Conservation (phyloP, 148 eudicot genomes). For the Arbutus unedo region DNA sequence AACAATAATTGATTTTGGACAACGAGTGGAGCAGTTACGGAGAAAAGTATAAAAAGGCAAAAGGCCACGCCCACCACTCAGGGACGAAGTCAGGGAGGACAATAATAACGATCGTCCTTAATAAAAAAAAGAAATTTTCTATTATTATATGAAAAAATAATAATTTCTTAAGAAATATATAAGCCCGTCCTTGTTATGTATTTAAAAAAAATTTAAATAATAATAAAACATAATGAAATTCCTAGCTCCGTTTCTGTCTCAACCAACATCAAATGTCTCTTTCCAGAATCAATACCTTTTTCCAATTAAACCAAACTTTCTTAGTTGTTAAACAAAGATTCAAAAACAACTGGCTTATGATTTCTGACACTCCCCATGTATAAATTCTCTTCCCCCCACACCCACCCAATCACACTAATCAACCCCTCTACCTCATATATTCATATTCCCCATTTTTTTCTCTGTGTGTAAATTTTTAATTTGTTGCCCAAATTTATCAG, state of each 20-base stretch:
- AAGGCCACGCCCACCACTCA: not conserved
- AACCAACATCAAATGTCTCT: not conserved
- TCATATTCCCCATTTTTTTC: not conserved
- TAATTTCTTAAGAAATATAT: no score
- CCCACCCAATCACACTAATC: not conserved
- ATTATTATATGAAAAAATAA: no score
- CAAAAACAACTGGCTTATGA: conserved; percentile 16
- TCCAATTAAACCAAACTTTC: not conserved
- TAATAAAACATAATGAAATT: no score
- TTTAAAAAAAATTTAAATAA: no score
- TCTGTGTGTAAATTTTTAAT: not conserved
- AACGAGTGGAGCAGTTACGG: not conserved
- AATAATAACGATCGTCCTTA: no score
- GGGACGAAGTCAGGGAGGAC: no score
- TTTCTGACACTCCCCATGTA: not conserved
- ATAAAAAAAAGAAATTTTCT: no score
- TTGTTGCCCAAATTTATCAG: not conserved
- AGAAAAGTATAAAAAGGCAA: not conserved
- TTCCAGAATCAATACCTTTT: not conserved
- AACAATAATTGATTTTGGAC: not conserved
- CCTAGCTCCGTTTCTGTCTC: no score
- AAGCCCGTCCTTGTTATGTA: no score
- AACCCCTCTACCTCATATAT: not conserved
- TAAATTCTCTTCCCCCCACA: not conserved
- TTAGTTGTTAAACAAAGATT: not conserved